Evolutionary conservation across 306 rosid genomes (phyloP).

Genomic region (Vigna nakashimae): DNA sequence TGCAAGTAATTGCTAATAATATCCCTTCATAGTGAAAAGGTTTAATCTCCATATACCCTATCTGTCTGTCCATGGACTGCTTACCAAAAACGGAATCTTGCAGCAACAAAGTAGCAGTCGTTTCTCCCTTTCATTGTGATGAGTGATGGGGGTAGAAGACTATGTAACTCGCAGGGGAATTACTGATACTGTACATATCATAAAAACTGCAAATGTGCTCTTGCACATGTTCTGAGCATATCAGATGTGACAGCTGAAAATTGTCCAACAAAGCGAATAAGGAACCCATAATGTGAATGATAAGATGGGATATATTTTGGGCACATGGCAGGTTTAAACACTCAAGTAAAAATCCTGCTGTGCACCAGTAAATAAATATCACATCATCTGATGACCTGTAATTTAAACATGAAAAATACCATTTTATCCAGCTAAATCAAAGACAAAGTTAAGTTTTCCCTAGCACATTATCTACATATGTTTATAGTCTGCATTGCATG

Average conservation of each 20-base stretch:
- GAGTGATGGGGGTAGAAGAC: neutral
- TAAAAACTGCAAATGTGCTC: neutral
- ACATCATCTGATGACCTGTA: conserved; percentile 36
- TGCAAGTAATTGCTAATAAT: neutral
- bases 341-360: conserved; percentile 31
- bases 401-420: conserved; percentile 30
- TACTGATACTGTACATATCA: neutral
- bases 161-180: neutral
- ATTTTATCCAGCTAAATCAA: conserved; percentile 39
- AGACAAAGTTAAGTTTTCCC: conserved; percentile 40
- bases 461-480: conserved; percentile 51
- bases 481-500: conserved; percentile 49
- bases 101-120: neutral
- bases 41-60: no score
- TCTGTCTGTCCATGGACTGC: neutral
- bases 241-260: neutral
- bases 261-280: neutral
- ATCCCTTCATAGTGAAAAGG: neutral
- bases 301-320: conserved; percentile 26
- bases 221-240: conserved; percentile 11
- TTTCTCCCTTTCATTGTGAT: neutral
- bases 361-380: conserved; percentile 37
- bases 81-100: neutral
- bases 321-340: conserved; percentile 36
- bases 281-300: neutral